Conservation (phyloP, 2,329 filamentous ascomycete genomes). For the Aspergillus jensenii region DNA sequence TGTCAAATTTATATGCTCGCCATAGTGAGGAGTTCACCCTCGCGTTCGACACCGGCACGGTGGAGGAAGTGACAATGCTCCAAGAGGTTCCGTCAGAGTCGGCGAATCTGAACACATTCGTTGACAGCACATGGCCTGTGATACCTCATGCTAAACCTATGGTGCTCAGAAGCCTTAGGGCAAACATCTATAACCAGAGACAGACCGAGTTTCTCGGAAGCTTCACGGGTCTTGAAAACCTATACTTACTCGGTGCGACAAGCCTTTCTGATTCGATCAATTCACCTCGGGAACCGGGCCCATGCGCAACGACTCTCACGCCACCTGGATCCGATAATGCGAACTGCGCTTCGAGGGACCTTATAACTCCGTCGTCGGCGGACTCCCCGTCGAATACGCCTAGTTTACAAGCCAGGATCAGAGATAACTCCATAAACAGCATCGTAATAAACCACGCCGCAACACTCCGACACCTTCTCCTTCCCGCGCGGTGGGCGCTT, state of each 20-base stretch:
- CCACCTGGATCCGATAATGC: slow-evolving; percentile 25
- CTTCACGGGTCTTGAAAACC: slow-evolving; percentile 47
- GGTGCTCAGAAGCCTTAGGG: slow-evolving; percentile 48
- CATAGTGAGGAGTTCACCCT: slow-evolving; percentile 49
- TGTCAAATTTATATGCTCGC: slow-evolving; percentile 60
- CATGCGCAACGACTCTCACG: slow-evolving; percentile 27
- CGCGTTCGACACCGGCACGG: slow-evolving; percentile 40
- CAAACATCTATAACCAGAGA: slow-evolving; percentile 50
- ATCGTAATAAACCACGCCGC: slow-evolving; percentile 53
- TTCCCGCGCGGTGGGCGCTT: slow-evolving; percentile 57
- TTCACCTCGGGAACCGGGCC: slow-evolving; percentile 24
- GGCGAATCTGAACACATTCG: slow-evolving; percentile 46
- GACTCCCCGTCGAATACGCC: slow-evolving; percentile 24
- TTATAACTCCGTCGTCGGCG: slow-evolving; percentile 23
- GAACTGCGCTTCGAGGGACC: slow-evolving; percentile 15
- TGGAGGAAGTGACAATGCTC: slow-evolving; percentile 55
- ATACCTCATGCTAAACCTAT: slow-evolving; percentile 29
- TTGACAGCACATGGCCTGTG: slow-evolving; percentile 56
- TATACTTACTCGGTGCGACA: slow-evolving; percentile 53
- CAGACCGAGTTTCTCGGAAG: slow-evolving; percentile 44
- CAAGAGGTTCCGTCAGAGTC: slow-evolving; percentile 51
- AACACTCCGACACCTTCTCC: slow-evolving; percentile 56
- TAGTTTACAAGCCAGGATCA: slow-evolving; percentile 32
- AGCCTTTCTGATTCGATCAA: slow-evolving; percentile 33
- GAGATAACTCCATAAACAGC: slow-evolving; percentile 51